Evolutionary conservation across 306 rosid species (phyloP).

Genomic region (Vigna nakashimae): DNA sequence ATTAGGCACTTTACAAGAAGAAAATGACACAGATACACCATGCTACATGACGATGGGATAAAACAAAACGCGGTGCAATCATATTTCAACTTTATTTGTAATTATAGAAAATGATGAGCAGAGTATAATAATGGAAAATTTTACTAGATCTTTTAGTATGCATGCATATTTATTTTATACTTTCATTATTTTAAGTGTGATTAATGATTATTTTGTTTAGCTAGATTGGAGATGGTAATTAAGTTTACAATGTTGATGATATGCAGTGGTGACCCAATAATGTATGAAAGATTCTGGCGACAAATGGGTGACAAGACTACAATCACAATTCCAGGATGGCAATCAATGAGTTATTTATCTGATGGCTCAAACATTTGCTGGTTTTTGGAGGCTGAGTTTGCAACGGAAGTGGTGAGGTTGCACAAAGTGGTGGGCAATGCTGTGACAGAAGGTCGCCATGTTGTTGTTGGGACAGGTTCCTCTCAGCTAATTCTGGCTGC

Average conservation of each 20-base stretch:
- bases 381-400: constrained; percentile 82
- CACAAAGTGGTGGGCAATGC: constrained; percentile 87
- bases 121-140: background rate
- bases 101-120: background rate
- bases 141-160: constrained; percentile 1
- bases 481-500: constrained; percentile 90
- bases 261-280: constrained; percentile 89
- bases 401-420: constrained; percentile 65
- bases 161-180: background rate
- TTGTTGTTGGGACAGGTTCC: constrained; percentile 95
- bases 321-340: constrained; percentile 79
- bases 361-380: constrained; percentile 68
- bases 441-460: constrained; percentile 65
- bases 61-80: constrained; percentile 15
- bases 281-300: constrained; percentile 79
- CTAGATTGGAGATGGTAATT: constrained; percentile 26
- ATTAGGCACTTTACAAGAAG: constrained; percentile 31
- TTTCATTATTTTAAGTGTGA: background rate
- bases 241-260: constrained; percentile 5
- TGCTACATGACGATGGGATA: constrained; percentile 20
- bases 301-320: constrained; percentile 67
- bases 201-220: constrained; percentile 23
- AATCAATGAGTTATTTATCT: constrained; percentile 81
- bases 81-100: constrained; percentile 22
- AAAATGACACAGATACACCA: background rate